Evolutionary conservation across 495 filamentous ascomycete species (phyloP).

Genomic region (Staphylotrichum longicolle): DNA sequence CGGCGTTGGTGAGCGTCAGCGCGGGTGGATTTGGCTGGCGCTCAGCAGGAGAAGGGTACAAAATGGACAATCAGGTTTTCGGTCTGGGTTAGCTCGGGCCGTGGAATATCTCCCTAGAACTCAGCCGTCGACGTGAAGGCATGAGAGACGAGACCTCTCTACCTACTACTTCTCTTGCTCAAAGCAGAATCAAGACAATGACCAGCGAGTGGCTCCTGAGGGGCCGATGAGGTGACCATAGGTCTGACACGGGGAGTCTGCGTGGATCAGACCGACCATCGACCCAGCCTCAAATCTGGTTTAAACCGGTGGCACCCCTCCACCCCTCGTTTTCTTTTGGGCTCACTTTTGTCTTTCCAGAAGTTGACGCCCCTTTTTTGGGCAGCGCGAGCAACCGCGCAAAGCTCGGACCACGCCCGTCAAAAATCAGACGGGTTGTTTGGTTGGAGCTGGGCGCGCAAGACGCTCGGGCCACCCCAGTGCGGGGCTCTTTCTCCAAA

Average conservation of each 20-base stretch:
- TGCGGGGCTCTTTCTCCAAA: constrained; percentile 20
- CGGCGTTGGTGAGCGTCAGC: not conserved
- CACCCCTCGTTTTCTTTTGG: too few species aligned
- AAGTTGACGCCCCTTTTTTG: too few species aligned
- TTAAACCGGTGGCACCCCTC: too few species aligned
- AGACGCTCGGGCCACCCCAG: constrained; percentile 16
- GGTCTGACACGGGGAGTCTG: not conserved
- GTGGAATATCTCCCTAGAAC: not conserved
- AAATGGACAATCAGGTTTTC: constrained; percentile 16
- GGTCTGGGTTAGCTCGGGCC: constrained; percentile 1
- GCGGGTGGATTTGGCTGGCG: not conserved
- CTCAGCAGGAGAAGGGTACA: constrained; percentile 9
- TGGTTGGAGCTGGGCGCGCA: not conserved
- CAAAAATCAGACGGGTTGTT: not conserved
- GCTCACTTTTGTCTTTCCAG: too few species aligned
- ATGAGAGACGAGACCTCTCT: not conserved
- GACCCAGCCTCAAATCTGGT: too few species aligned
- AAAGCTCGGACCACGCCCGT: too few species aligned
- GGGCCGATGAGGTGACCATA: not conserved
- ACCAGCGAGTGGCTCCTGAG: too few species aligned
- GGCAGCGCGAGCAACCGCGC: too few species aligned
- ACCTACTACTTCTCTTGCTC: not conserved
- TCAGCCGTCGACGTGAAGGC: not conserved
- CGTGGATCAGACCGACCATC: not conserved
- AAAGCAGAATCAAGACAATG: not conserved